phyloP scores from a whole-genome alignment of 2,329 filamentous ascomycete genomes.

The Arthrobotrys entomopaga region DNA sequence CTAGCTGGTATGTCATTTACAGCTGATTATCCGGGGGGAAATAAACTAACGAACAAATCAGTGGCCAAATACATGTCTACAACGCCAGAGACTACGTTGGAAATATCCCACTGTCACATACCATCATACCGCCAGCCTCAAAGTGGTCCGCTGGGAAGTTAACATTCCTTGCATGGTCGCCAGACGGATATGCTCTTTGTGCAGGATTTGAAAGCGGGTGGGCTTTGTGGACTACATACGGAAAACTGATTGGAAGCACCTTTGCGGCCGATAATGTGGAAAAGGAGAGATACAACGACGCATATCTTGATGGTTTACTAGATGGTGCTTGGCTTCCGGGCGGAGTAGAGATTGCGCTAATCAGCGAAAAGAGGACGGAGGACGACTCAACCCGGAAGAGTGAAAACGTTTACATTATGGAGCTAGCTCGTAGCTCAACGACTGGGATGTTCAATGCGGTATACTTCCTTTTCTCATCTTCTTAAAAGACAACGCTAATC shows the following conservation, averaged over 20 bases:
- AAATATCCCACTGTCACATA: slow-evolving; percentile 88
- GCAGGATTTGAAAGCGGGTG: slow-evolving; percentile 91
- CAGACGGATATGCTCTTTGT: slow-evolving; percentile 95
- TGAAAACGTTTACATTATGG: slow-evolving; percentile 83
- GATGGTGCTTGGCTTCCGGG: slow-evolving; percentile 87
- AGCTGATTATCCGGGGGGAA: neutral
- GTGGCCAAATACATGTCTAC: slow-evolving; percentile 84
- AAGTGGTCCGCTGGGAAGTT: slow-evolving; percentile 74
- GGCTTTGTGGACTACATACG: slow-evolving; percentile 97
- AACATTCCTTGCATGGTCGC: slow-evolving; percentile 83
- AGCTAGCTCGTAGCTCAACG: slow-evolving; percentile 93
- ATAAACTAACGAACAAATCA: slow-evolving; percentile 39
- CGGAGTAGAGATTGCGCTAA: slow-evolving; percentile 84
- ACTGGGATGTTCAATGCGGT: slow-evolving; percentile 85
- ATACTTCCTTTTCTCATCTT: neutral
- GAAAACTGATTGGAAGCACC: slow-evolving; percentile 85
- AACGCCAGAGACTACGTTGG: slow-evolving; percentile 91
- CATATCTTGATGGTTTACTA: slow-evolving; percentile 82
- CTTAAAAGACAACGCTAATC: slow-evolving; percentile 3
- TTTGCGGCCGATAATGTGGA: slow-evolving; percentile 78
- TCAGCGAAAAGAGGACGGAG: slow-evolving; percentile 61
- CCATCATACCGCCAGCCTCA: slow-evolving; percentile 76
- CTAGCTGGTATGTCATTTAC: slow-evolving; percentile 66
- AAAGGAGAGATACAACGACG: slow-evolving; percentile 73
- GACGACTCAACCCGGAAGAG: slow-evolving; percentile 67